Conservation (phyloP, 306 rosid genomes). For the Quercus glauca region DNA sequence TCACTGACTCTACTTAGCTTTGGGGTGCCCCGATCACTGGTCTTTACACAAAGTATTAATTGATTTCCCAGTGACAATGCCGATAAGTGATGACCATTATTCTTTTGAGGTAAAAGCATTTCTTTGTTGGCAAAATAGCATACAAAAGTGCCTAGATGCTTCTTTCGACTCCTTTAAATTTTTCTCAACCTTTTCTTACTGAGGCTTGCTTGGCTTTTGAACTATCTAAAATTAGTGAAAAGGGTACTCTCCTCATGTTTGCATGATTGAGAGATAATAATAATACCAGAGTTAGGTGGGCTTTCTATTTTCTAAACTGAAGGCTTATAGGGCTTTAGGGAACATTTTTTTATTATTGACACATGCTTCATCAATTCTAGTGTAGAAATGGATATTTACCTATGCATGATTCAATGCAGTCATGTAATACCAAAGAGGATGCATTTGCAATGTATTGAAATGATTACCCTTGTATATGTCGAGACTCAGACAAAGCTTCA, state of each 20-base stretch:
- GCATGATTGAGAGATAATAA: conserved; percentile 47
- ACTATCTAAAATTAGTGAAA: conserved; percentile 28
- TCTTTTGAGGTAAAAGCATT: conserved; percentile 34
- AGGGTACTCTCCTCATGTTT: conserved; percentile 44
- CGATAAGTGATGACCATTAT: conserved; percentile 20
- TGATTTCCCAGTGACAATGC: conserved; percentile 28
- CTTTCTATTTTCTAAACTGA: not conserved
- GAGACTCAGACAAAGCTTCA: no score
- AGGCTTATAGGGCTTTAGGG: conserved; percentile 1
- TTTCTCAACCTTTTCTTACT: conserved; percentile 21
- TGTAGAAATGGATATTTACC: not conserved
- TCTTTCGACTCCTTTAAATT: conserved; percentile 22
- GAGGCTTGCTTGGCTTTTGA: conserved; percentile 25
- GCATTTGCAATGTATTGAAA: not conserved
- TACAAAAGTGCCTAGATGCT: conserved; percentile 46
- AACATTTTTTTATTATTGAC: not conserved
- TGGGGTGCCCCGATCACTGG: conserved; percentile 12
- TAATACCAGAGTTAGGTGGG: conserved; percentile 10
- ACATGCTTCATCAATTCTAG: not conserved
- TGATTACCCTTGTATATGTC: not conserved
- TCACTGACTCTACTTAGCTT: not conserved
- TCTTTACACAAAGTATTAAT: not conserved
- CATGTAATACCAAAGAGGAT: not conserved
- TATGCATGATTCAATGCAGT: not conserved
- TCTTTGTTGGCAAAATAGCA: conserved; percentile 57